phyloP scores from a whole-genome alignment of 176 grass and related monocot genomes.

The Cenchrus fungigraminus region DNA sequence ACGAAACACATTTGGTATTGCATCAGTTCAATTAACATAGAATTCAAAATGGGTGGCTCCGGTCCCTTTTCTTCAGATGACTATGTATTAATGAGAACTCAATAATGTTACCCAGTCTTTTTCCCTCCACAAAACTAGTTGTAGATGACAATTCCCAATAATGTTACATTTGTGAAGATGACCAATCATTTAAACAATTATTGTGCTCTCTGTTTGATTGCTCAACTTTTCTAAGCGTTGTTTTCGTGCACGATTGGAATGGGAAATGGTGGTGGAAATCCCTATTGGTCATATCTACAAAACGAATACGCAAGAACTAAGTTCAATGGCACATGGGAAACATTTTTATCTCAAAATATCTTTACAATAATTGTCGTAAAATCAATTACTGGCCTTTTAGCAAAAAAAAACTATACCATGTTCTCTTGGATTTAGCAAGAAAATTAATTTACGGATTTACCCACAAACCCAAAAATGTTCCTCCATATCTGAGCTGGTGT shows the following conservation, averaged over 20 bases:
- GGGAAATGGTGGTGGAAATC: not conserved
- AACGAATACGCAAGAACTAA: not conserved
- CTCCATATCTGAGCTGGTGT: not conserved
- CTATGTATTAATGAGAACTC: not conserved
- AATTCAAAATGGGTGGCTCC: not conserved
- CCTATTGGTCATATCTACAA: not conserved
- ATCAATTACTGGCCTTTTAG: not conserved
- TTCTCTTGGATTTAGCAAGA: not conserved
- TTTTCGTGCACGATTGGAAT: not conserved
- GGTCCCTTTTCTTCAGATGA: not conserved
- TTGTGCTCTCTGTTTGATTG: not conserved
- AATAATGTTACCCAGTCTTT: not conserved
- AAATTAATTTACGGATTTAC: not conserved
- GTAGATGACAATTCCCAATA: constrained; percentile 18
- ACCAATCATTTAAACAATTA: constrained; percentile 15
- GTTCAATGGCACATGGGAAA: not conserved
- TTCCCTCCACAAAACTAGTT: not conserved
- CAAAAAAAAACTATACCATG: not conserved
- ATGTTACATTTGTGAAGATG: not conserved
- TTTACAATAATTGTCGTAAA: not conserved
- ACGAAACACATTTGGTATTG: no score
- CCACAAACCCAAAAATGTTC: not conserved
- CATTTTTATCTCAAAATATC: not conserved
- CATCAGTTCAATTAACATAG: not conserved
- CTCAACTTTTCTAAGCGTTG: not conserved